Conservation (phyloP, 2,329 filamentous ascomycete species). For the Chaetomium sp. region DNA sequence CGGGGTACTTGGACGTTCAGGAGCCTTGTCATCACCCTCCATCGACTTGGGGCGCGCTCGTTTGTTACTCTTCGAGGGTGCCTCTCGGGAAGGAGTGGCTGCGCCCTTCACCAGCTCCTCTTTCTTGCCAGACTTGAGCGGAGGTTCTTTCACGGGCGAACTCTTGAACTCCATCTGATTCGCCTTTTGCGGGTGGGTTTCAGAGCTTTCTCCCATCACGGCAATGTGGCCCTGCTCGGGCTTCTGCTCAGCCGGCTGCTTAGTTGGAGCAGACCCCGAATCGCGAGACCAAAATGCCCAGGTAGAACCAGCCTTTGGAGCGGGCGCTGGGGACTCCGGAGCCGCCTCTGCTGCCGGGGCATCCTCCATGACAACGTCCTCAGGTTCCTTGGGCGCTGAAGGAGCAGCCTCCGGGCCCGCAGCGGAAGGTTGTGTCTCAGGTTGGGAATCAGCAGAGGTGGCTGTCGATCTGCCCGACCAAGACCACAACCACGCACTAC, state of each 20-base stretch:
- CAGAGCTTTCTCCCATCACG: slow-evolving; percentile 50
- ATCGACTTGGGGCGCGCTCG: slow-evolving; percentile 41
- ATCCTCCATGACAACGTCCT: slow-evolving; percentile 41
- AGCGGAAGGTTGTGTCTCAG: slow-evolving; percentile 8
- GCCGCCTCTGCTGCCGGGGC: slow-evolving; percentile 28
- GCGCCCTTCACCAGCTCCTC: slow-evolving; percentile 25
- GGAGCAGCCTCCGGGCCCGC: slow-evolving; percentile 11
- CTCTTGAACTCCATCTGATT: slow-evolving; percentile 38
- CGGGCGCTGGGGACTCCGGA: slow-evolving; percentile 32
- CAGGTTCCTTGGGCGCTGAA: slow-evolving; percentile 26
- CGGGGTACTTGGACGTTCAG: slow-evolving; percentile 31
- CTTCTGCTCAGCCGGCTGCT: slow-evolving; percentile 23
- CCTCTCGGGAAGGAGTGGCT: slow-evolving; percentile 16
- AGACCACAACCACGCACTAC: slow-evolving; percentile 29
- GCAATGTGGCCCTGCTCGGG: slow-evolving; percentile 44
- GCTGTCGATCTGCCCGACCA: slow-evolving; percentile 25
- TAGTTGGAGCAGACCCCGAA: slow-evolving; percentile 32
- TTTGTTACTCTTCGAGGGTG: slow-evolving; percentile 30
- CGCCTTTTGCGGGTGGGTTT: slow-evolving; percentile 47
- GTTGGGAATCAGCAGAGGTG: slow-evolving; percentile 5
- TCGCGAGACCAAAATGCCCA: slow-evolving; percentile 79
- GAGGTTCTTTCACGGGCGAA: slow-evolving; percentile 30
- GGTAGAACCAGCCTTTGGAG: slow-evolving; percentile 51
- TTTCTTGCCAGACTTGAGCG: slow-evolving; percentile 27
- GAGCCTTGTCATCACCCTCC: slow-evolving; percentile 37